Percentiles rank a stretch among this genome's conserved stretches.
Evolutionary conservation across 805 yeast genomes (phyloP).

Genomic region (Phaffomyces thermotolerans): DNA sequence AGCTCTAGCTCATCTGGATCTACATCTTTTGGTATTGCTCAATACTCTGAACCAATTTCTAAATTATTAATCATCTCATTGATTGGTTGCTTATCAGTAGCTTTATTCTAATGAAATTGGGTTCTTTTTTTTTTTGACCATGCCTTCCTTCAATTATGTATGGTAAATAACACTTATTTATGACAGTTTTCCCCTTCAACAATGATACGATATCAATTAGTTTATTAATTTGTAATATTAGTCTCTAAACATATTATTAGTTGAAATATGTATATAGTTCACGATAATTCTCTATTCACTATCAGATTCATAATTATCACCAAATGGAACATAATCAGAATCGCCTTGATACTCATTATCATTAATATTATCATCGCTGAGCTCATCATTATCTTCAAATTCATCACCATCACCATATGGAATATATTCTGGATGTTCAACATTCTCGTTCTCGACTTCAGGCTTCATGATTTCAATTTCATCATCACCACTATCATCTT

Average conservation of each 20-base stretch:
- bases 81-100: background rate
- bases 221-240: too few relatives aligned
- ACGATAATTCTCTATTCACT: too few relatives aligned
- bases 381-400: background rate
- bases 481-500: background rate
- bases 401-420: conserved; percentile 1
- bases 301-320: background rate
- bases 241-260: too few relatives aligned
- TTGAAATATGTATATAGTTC: too few relatives aligned
- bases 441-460: too few relatives aligned
- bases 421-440: too few relatives aligned
- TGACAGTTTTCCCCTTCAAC: too few relatives aligned
- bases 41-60: conserved; percentile 3
- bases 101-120: conserved; percentile 1
- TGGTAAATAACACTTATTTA: too few relatives aligned
- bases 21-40: background rate
- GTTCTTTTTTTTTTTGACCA: background rate
- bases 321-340: too few relatives aligned
- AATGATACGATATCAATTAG: too few relatives aligned
- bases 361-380: background rate
- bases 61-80: conserved; percentile 1
- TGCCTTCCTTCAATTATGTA: too few relatives aligned
- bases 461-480: background rate
- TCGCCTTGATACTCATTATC: background rate
- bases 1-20: background rate